A percentile compares a stretch with the other conserved stretches of the same genome.
Conservation (phyloP, 257 asterid species). For the Solanum tarijense region DNA sequence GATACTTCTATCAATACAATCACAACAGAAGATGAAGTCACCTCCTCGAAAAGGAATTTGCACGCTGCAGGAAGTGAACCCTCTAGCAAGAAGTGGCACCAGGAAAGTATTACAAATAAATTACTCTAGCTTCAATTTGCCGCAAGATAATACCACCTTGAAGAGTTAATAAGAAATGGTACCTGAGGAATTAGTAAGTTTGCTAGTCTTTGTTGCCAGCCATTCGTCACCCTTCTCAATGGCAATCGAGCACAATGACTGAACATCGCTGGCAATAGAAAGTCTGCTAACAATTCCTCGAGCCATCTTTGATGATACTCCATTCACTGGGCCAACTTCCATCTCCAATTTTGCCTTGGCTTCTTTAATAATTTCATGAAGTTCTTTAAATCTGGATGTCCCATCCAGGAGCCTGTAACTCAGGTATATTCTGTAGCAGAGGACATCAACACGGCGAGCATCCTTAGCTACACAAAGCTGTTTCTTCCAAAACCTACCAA, state of each 20-base stretch:
- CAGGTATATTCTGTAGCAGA: slow-evolving; percentile 67
- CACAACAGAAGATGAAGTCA: slow-evolving; percentile 56
- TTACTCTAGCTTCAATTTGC: background rate
- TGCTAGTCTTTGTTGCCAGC: slow-evolving; percentile 32
- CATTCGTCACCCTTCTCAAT: slow-evolving; percentile 68
- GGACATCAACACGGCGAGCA: slow-evolving; percentile 77
- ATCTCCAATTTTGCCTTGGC: slow-evolving; percentile 75
- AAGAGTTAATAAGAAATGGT: slow-evolving; percentile 6
- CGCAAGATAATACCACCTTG: background rate
- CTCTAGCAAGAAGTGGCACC: slow-evolving; percentile 30
- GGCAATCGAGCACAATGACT: slow-evolving; percentile 69
- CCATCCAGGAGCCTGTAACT: slow-evolving; percentile 78
- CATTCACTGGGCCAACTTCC: slow-evolving; percentile 79
- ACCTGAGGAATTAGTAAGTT: slow-evolving; percentile 35
- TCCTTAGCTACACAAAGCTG: slow-evolving; percentile 77
- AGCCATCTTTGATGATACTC: slow-evolving; percentile 84
- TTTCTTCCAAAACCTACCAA: slow-evolving; percentile 78
- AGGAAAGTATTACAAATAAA: background rate
- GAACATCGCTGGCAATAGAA: slow-evolving; percentile 65
- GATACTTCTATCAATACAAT: slow-evolving; percentile 62
- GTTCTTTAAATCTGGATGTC: slow-evolving; percentile 65
- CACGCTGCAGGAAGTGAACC: slow-evolving; percentile 82
- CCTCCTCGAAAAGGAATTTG: slow-evolving; percentile 73
- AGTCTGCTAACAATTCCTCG: slow-evolving; percentile 86
- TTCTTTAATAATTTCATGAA: slow-evolving; percentile 61